A percentile compares a stretch with the other conserved stretches of the same genome.
These are phyloP conservation scores for Hsuehochloa calcarea DNA, from an alignment of 176 grass and related monocot species.

Conservation along the genomic window DNA sequence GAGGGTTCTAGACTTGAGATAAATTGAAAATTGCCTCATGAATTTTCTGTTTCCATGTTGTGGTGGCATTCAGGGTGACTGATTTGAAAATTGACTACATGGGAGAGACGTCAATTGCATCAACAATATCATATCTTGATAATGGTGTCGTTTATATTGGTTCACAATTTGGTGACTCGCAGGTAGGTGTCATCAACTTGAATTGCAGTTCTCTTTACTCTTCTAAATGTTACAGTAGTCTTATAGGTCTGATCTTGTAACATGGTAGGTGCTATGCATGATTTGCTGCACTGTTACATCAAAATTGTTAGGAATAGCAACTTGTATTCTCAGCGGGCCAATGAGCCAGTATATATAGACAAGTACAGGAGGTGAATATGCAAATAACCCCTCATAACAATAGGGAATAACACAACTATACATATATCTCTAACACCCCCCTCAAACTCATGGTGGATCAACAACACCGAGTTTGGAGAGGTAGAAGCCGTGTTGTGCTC, in stretches of 20 bases:
- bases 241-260: background rate
- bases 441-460: too few relatives aligned
- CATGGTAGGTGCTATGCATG: background rate
- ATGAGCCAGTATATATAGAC: too few relatives aligned
- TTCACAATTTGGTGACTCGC: constrained; percentile 69
- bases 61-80: constrained; percentile 48
- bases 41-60: constrained; percentile 14
- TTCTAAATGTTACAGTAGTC: background rate
- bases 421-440: too few relatives aligned
- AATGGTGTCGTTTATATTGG: constrained; percentile 71
- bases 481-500: too few relatives aligned
- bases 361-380: too few relatives aligned
- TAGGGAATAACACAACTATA: too few relatives aligned
- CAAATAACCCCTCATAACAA: too few relatives aligned
- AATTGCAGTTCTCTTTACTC: background rate
- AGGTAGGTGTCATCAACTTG: constrained; percentile 20
- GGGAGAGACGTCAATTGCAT: constrained; percentile 62
- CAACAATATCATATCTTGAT: constrained; percentile 67
- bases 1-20: background rate
- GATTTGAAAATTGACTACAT: constrained; percentile 60
- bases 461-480: too few relatives aligned
- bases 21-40: background rate
- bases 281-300: constrained; percentile 2
- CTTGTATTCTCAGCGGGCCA: too few relatives aligned
- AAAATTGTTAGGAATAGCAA: too few relatives aligned